Conservation (phyloP, 768 basidiomycete genomes). For the Termitomyces heimii region DNA sequence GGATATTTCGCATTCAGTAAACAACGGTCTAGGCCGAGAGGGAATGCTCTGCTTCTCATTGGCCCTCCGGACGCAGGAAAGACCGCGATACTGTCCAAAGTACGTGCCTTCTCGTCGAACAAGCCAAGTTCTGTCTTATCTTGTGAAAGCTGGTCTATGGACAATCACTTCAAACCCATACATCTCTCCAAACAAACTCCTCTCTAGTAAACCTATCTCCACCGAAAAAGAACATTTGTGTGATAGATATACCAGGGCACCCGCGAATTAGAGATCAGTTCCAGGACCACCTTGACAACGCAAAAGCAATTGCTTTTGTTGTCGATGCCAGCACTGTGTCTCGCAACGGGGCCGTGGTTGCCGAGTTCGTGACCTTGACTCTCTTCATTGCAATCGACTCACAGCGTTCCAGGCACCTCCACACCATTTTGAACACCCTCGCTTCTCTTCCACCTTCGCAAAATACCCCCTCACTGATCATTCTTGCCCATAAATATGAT, state of each 20-base stretch:
- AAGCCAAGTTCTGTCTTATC: neutral
- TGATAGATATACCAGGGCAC: constrained; percentile 83
- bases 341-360: constrained; percentile 65
- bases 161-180: constrained; percentile 61
- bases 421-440: constrained; percentile 62
- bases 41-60: constrained; percentile 66
- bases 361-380: constrained; percentile 55
- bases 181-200: constrained; percentile 72
- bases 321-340: constrained; percentile 78
- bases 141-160: constrained; percentile 60
- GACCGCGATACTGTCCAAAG: constrained; percentile 69
- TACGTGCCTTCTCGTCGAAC: constrained; percentile 25
- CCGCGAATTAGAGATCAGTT: constrained; percentile 75
- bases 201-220: constrained; percentile 39
- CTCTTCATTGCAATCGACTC: neutral
- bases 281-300: constrained; percentile 52
- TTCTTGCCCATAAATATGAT: constrained; percentile 77
- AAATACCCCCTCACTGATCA: constrained; percentile 49
- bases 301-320: constrained; percentile 69
- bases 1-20: constrained; percentile 39
- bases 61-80: constrained; percentile 78
- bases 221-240: constrained; percentile 37
- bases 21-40: constrained; percentile 39
- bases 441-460: constrained; percentile 71
- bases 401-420: constrained; percentile 53